phyloP scores from a whole-genome alignment of 805 yeast genomes.

The Huiozyma sinensis region DNA sequence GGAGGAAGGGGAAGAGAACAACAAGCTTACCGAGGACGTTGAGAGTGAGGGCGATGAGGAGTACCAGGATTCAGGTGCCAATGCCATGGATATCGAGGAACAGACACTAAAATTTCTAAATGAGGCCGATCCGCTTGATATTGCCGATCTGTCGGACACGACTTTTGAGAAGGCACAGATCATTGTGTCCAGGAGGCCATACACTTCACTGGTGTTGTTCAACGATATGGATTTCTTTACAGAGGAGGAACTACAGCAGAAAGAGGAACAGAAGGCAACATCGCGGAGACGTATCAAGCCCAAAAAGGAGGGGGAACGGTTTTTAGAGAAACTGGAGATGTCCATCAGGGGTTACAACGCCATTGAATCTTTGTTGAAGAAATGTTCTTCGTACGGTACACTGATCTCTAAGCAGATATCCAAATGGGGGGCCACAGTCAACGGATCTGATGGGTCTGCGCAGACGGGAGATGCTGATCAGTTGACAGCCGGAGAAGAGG shows the following conservation, averaged over 20 bases:
- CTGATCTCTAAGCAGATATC: conserved; percentile 60
- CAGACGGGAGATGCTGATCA: conserved; percentile 27
- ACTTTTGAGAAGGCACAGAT: conserved; percentile 53
- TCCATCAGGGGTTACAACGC: conserved; percentile 86
- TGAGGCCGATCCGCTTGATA: conserved; percentile 60
- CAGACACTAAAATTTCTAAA: conserved; percentile 71
- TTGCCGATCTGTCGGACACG: conserved; percentile 71
- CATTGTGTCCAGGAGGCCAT: conserved; percentile 66
- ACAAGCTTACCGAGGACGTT: conserved; percentile 31
- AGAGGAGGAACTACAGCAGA: conserved; percentile 21
- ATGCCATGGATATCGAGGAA: conserved; percentile 39
- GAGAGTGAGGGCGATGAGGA: conserved; percentile 32
- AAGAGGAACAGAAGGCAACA: conserved; percentile 15
- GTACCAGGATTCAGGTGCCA: conserved; percentile 15
- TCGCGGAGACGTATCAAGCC: conserved; percentile 16
- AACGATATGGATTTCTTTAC: conserved; percentile 43
- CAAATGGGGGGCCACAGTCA: conserved; percentile 77
- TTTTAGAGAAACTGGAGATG: conserved; percentile 57
- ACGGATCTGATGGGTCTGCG: conserved; percentile 34
- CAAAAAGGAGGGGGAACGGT: conserved; percentile 59
- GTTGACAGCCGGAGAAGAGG: background rate
- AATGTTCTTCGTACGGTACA: conserved; percentile 71
- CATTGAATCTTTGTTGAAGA: conserved; percentile 79
- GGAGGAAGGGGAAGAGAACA: conserved; percentile 16
- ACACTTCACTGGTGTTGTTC: conserved; percentile 44